Conservation (phyloP, 2,329 filamentous ascomycete species). For the Cladosporium velox region DNA sequence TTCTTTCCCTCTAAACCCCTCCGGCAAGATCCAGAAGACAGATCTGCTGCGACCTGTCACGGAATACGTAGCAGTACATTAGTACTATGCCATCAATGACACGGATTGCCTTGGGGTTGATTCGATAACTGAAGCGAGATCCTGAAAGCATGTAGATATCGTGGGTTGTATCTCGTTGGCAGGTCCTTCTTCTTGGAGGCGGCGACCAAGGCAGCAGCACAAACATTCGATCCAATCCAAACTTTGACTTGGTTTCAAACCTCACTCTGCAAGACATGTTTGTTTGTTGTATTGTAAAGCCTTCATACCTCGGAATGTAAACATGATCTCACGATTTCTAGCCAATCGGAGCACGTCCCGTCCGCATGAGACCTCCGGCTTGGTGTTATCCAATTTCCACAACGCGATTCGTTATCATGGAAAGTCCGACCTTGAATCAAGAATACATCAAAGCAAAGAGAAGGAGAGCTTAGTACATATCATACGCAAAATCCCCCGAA, state of each 20-base stretch:
- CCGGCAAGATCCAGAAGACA: constrained; percentile 28
- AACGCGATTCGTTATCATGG: background rate
- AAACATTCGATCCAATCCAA: background rate
- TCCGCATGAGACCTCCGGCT: background rate
- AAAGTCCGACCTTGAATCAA: background rate
- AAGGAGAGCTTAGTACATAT: background rate
- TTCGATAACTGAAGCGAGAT: background rate
- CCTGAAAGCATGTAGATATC: background rate
- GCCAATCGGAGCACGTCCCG: background rate
- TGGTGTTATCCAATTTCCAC: background rate
- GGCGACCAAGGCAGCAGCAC: background rate
- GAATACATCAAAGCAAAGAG: background rate
- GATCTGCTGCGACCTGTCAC: background rate
- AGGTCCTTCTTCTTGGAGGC: background rate
- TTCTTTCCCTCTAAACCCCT: constrained; percentile 30
- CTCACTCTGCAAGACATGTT: background rate
- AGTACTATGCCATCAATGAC: background rate
- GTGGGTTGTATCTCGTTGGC: background rate
- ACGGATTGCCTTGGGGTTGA: background rate
- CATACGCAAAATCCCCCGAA: background rate
- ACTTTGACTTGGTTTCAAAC: background rate
- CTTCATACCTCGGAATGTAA: background rate
- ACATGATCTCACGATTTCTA: background rate
- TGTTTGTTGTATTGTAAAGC: background rate
- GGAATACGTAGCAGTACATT: background rate